These are phyloP conservation scores for Coemansia sp. DNA, from an alignment of 192 early-diverging fungal species.

Conservation along the genomic window DNA sequence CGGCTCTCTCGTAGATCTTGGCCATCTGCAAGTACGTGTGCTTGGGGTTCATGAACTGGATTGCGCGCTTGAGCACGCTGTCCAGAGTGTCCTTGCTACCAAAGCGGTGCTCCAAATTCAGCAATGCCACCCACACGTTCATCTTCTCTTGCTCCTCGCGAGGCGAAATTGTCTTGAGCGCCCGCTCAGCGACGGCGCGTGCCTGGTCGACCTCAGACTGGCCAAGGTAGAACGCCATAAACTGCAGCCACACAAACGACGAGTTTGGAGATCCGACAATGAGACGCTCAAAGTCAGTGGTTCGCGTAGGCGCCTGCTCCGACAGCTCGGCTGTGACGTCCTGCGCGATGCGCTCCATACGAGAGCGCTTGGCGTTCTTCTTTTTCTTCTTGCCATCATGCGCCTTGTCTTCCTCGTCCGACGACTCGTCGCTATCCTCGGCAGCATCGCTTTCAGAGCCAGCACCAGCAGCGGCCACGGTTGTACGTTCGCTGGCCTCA, in stretches of 20 bases:
- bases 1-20: constrained; percentile 85
- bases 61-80: constrained; percentile 82
- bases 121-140: constrained; percentile 95
- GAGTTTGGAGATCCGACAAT: constrained; percentile 93
- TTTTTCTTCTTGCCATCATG: constrained; percentile 10
- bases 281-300: constrained; percentile 89
- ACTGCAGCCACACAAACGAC: constrained; percentile 98
- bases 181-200: constrained; percentile 89
- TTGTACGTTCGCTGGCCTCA: constrained; percentile 36
- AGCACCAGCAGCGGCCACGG: constrained; percentile 7
- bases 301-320: constrained; percentile 68
- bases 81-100: constrained; percentile 79
- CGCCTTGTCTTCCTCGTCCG: constrained; percentile 53
- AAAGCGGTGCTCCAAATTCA: constrained; percentile 96
- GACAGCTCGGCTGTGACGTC: constrained; percentile 70
- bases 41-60: constrained; percentile 85
- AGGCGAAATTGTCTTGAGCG: constrained; percentile 87
- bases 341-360: constrained; percentile 60
- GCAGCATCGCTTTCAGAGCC: constrained; percentile 36
- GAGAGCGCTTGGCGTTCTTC: constrained; percentile 55
- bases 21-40: constrained; percentile 84
- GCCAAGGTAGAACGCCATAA: constrained; percentile 98
- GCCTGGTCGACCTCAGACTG: constrained; percentile 92
- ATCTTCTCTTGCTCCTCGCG: constrained; percentile 94
- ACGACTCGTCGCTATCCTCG: constrained; percentile 39